Evolutionary conservation across 306 rosid genomes (phyloP), one percentile per base, ranked within the genome.

Genomic region (Castanopsis chinensis): DNA sequence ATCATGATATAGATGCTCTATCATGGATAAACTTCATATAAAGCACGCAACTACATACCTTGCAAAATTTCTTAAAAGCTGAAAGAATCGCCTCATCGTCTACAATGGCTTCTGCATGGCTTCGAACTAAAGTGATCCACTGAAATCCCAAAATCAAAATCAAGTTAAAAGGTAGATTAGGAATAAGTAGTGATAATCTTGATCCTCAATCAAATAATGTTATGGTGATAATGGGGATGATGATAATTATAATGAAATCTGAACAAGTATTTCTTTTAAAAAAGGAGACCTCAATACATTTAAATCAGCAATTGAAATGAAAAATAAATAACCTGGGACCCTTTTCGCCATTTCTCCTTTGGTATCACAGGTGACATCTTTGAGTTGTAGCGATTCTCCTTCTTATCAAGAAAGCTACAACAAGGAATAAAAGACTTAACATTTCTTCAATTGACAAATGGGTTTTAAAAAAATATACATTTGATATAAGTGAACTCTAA

Each of bases 301-400:
- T 13, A 49, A 49, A 49, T 13, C 53, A 49, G 53, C 72, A 76
- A 71, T 52, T 52, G 25, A 49, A 72, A 69, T 27, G 45, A 45
- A 52, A 76, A 64, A 78, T 19, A 82, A 82, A 75, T 84, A 54
- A 95, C 99, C 98, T 95, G 98, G 28, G 99, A 95, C 76, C 97
- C 99, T 89, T 95, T 95, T 67, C 98, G 92, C 99, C 99, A 95
- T 82, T 87, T 95, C 76, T 76, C 85, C 87, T 91, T 90, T 23
- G 96, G 93, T 84, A 95, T 90, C 78, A 80, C 81, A 60, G 94
- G 93, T 52, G 99, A 91, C 99, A 95, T 95, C 81, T 85, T 93
- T 17, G 96, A 91, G 80, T 90, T 93, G 90, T 95, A 90, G 85
- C 99, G 98, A 71, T 93, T 98, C 85, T 87, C 98, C 82, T 90